phyloP scores from a whole-genome alignment of 139 green algal genomes.

The Chlorella ohadii region DNA sequence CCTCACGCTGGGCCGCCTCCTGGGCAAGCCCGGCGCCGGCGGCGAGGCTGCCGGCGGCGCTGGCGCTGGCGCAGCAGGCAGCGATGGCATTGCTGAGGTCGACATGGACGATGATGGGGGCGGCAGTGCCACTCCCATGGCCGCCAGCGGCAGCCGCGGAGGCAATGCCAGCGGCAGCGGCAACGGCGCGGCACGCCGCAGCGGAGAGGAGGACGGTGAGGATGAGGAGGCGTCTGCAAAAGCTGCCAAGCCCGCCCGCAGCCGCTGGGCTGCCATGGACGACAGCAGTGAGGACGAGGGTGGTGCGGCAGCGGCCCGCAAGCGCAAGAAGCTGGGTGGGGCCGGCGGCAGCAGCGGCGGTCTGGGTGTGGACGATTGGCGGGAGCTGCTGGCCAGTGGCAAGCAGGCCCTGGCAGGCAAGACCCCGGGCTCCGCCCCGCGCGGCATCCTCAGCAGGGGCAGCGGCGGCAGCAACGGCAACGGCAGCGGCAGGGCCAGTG shows the following conservation, averaged over 20 bases:
- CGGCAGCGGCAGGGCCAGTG: neutral
- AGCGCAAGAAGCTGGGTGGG: constrained; percentile 8
- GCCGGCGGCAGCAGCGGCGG: neutral
- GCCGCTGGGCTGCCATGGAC: constrained; percentile 21
- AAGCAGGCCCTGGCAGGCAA: neutral
- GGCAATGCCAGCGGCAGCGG: neutral
- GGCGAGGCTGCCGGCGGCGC: neutral
- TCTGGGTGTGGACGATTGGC: constrained; percentile 24
- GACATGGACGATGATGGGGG: constrained; percentile 57
- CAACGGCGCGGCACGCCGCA: neutral
- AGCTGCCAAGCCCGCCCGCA: neutral
- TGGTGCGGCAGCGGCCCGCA: neutral
- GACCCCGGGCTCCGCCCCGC: neutral
- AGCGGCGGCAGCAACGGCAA: constrained; percentile 4
- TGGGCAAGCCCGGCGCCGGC: neutral
- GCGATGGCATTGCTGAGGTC: constrained; percentile 58
- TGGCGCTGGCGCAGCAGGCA: neutral
- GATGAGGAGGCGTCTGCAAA: neutral
- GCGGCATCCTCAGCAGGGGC: constrained; percentile 28
- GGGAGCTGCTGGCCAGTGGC: constrained; percentile 12
- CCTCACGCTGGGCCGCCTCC: constrained; percentile 15
- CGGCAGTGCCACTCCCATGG: neutral
- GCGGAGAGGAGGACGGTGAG: neutral
- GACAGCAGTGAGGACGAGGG: neutral
- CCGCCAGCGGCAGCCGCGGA: neutral